A percentile compares a stretch with the other conserved stretches of the same genome.
Evolutionary conservation across 2,329 filamentous ascomycete species (phyloP).

Genomic region (Allantophomopsis cytisporea): DNA sequence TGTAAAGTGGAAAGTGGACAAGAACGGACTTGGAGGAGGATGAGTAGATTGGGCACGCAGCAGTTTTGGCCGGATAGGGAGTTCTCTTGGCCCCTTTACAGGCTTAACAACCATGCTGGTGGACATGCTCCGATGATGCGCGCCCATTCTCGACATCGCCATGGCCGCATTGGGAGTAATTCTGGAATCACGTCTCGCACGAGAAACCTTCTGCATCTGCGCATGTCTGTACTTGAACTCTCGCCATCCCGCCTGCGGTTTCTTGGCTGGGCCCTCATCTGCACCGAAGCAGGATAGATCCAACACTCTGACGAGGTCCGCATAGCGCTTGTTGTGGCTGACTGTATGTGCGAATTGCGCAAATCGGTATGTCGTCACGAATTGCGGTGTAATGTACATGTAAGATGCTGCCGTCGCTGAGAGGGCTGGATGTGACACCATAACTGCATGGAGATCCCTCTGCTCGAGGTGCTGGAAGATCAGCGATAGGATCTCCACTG

Average conservation of each 20-base stretch:
- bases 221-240: slow-evolving; percentile 11
- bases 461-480: slow-evolving; percentile 9
- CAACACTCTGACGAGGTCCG: slow-evolving; percentile 7
- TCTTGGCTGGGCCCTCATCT: slow-evolving; percentile 2
- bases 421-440: slow-evolving; percentile 7
- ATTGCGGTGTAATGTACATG: slow-evolving; percentile 8
- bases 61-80: no score
- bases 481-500: slow-evolving; percentile 7
- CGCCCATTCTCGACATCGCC: no score
- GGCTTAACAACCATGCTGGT: no score
- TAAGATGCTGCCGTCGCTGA: slow-evolving; percentile 6
- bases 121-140: no score
- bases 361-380: slow-evolving; percentile 12
- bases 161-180: no score
- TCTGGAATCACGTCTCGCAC: neutral
- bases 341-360: slow-evolving; percentile 11
- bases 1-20: slow-evolving; percentile 5
- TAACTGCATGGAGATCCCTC: slow-evolving; percentile 5
- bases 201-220: slow-evolving; percentile 3
- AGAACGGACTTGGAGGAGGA: slow-evolving; percentile 7
- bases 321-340: slow-evolving; percentile 6
- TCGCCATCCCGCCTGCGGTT: slow-evolving; percentile 9
- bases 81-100: no score
- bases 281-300: slow-evolving; percentile 9
- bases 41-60: slow-evolving; percentile 3